Base-by-base conservation (phyloP, 352 stramenopile genomes). In the Halophytophthora polymorphica region DNA sequence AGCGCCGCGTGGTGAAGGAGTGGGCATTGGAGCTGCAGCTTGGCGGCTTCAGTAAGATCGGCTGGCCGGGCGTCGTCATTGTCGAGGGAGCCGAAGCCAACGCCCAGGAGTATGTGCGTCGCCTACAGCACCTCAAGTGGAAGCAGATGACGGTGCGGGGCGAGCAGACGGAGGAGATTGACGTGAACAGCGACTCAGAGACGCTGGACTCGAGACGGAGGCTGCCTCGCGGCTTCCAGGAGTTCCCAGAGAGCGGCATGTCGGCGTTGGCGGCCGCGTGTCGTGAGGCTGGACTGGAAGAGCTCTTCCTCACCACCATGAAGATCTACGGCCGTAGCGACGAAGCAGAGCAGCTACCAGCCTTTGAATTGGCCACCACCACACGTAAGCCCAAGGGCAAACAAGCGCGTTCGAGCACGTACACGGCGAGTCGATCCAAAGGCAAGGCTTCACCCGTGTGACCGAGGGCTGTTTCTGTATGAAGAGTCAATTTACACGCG, bases 71-170 rank as follows among this genome's bases (percentile, higher is more conserved):
- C 22, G 65, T 93, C 31, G 79, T 93, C 6, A 54, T 93, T 36
- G 73, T 87, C 46, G 83, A 93, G 46, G 83, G 83, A 18, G 37
- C 51, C 11, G 80, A 91, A 39, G 14, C 12, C 5, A 56, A 72
- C 21, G 74, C 66, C 5, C 64, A 86, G 25, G 78, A 90, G 60
- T 93, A 90, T 53, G 77, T 93, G 15, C 67, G 76, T 6, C 60
- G 74, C 10, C 60, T 93, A 12, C 83, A 93, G 53, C 76, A 85
- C 47, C 56, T 93, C 18, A 64, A 70, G 2, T 91, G 83, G 83
- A 87, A 91, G 61, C 81, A 93, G 55, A 90, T 93, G 52, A 71
- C 70, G 13, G 83, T 93, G 18, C 81, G 83, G 15, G 83, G 83
- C 10, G 78, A 91, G 39, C 74, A 93, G 53, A 84, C 65, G 0